phyloP scores from a whole-genome alignment of 371 early-diverging fungal genomes.

The Nematocida parisii region DNA sequence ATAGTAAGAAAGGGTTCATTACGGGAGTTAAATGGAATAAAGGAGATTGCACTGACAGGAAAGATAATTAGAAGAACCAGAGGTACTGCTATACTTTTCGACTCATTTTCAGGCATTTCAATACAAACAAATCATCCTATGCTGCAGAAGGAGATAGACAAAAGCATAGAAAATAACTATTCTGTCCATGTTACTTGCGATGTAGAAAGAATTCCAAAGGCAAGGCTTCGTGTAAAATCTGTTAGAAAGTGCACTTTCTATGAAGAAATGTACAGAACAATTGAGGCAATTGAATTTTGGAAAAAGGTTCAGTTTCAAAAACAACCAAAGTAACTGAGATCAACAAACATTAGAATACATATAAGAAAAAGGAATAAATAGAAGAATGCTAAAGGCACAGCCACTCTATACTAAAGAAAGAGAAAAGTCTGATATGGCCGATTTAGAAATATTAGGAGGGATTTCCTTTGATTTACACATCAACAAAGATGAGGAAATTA shows the following conservation, averaged over 20 bases:
- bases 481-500: constrained; percentile 45
- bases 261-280: constrained; percentile 52
- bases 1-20: background rate
- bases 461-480: constrained; percentile 52
- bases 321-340: constrained; percentile 64
- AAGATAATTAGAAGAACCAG: constrained; percentile 42
- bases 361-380: constrained; percentile 28
- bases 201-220: constrained; percentile 17
- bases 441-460: constrained; percentile 52
- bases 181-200: constrained; percentile 13
- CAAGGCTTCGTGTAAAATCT: background rate
- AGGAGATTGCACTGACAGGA: background rate
- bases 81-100: constrained; percentile 11
- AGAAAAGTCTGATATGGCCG: constrained; percentile 52
- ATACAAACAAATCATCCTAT: constrained; percentile 1
- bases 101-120: constrained; percentile 44
- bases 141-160: constrained; percentile 28
- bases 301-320: constrained; percentile 52
- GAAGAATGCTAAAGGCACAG: constrained; percentile 16
- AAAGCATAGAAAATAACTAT: constrained; percentile 38
- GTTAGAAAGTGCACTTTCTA: constrained; percentile 22
- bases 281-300: constrained; percentile 56
- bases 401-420: constrained; percentile 35
- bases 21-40: constrained; percentile 8
- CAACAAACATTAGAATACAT: constrained; percentile 54